Conservation (phyloP, 768 basidiomycete genomes). For the Russula sp. region DNA sequence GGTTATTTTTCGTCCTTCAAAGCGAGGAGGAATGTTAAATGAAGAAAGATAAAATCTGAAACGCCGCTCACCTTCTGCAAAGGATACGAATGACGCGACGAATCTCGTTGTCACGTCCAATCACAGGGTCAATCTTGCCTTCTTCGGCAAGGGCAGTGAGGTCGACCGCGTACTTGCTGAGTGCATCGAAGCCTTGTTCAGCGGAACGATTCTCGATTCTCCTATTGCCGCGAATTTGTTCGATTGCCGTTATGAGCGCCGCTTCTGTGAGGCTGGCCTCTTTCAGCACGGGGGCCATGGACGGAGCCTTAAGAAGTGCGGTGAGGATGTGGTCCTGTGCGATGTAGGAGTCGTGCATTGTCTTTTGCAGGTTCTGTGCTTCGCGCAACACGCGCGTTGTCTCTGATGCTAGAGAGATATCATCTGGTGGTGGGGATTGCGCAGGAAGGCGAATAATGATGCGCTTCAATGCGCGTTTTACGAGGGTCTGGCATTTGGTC, state of each 20-base stretch:
- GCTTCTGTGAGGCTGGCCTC: conserved; percentile 72
- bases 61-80: conserved; percentile 57
- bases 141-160: conserved; percentile 84
- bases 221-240: conserved; percentile 78
- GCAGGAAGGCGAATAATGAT: conserved; percentile 77
- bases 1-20: conserved; percentile 90
- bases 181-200: conserved; percentile 90
- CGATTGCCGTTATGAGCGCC: conserved; percentile 69
- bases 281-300: conserved; percentile 67
- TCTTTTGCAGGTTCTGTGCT: conserved; percentile 75
- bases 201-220: conserved; percentile 83
- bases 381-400: conserved; percentile 65
- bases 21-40: neutral
- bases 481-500: conserved; percentile 41
- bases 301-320: conserved; percentile 73
- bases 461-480: conserved; percentile 73
- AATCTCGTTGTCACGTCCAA: conserved; percentile 91
- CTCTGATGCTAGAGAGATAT: conserved; percentile 58
- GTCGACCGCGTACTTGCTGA: conserved; percentile 85
- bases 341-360: conserved; percentile 86
- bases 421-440: conserved; percentile 84
- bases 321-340: conserved; percentile 91
- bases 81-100: conserved; percentile 80
- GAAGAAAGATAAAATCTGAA: neutral
- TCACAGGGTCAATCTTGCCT: conserved; percentile 94